Base-by-base conservation (phyloP, 129 eudicot species). In the Chrysanthemum seticuspe region DNA sequence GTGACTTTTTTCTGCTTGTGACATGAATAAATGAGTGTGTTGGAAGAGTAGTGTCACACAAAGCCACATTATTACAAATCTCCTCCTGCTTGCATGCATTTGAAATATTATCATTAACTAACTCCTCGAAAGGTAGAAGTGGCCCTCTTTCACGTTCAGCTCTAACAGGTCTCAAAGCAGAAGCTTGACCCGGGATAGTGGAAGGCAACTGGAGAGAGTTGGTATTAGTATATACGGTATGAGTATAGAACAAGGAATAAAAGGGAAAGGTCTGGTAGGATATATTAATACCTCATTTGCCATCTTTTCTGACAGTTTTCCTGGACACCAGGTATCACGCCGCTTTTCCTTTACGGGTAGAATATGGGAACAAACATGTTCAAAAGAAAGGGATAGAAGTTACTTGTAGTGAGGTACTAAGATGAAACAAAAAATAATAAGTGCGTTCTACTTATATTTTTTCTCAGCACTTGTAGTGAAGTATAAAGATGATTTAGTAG, bases 281-380 rank as follows among this genome's bases (percentile, higher is more conserved):
- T 58, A 77, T 53, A 71, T 11, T 52, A 40, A 66, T 84, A 88
- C 98, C 88, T 94, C 88, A 58, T 54, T 78, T 18, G 75, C 55
- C 59, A 72, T 71, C 76, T 88, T 85, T 73, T 75, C 76, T 29
- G 85, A 51, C 59, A 88, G 87, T 45, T 91, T 91, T 12, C 97
- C 94, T 19, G 97, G 93, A 83, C 99, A 95, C 97, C 99, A 95
- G 67, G 99, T 95, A 64, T 88, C 97, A 67, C 99, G 97, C 74
- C 99, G 80, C 80, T 95, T 95, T 55, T 83, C 91, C 97, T 95
- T 66, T 29, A n/a, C n/a, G 19, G 48, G 23, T 44, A 54, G 62
- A 59, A 78, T 36, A 64, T 27, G 19, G 45, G 65, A 61, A 53
- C 72, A 18, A 76, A 67, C 12, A 45, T 66, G 73, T 68, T 51